phyloP scores from a whole-genome alignment of 2,329 filamentous ascomycete species.

The Hypoxylon sp. region DNA sequence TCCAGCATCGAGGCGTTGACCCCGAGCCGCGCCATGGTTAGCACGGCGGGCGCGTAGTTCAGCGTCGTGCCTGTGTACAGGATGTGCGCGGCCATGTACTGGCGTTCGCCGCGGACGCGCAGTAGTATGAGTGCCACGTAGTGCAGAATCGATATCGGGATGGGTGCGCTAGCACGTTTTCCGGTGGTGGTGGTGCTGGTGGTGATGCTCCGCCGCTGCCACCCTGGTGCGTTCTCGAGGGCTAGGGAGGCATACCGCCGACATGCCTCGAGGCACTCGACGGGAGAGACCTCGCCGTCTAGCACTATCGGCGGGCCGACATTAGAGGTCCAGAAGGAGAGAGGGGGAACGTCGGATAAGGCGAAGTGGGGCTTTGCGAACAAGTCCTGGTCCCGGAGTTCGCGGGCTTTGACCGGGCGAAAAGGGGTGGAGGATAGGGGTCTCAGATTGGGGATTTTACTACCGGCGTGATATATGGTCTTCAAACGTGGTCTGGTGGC shows the following conservation, averaged over 20 bases:
- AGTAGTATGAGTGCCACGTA: conserved; percentile 49
- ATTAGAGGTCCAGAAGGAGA: conserved; percentile 46
- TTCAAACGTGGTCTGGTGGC: not conserved
- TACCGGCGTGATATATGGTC: conserved; percentile 8
- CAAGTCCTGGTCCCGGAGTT: conserved; percentile 9
- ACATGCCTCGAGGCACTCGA: conserved; percentile 44
- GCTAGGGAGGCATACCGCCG: conserved; percentile 46
- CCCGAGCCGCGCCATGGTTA: conserved; percentile 50
- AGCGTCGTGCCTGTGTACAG: conserved; percentile 51
- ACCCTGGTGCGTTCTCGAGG: conserved; percentile 38
- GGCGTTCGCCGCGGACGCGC: conserved; percentile 15
- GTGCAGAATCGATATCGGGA: conserved; percentile 49
- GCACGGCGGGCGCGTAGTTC: conserved; percentile 54
- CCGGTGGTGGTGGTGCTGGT: conserved; percentile 1
- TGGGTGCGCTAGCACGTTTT: conserved; percentile 14
- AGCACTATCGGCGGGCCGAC: conserved; percentile 24
- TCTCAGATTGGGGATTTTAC: not conserved
- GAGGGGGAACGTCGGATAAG: conserved; percentile 46
- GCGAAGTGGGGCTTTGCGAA: conserved; percentile 46
- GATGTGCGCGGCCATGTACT: conserved; percentile 54
- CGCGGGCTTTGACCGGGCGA: conserved; percentile 4
- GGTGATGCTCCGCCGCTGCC: conserved; percentile 43
- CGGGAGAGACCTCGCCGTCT: conserved; percentile 44
- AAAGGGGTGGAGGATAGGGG: conserved; percentile 12
- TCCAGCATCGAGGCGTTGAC: conserved; percentile 26